Conservation (phyloP, 257 asterid genomes). For the Solanum ossicruentum region DNA sequence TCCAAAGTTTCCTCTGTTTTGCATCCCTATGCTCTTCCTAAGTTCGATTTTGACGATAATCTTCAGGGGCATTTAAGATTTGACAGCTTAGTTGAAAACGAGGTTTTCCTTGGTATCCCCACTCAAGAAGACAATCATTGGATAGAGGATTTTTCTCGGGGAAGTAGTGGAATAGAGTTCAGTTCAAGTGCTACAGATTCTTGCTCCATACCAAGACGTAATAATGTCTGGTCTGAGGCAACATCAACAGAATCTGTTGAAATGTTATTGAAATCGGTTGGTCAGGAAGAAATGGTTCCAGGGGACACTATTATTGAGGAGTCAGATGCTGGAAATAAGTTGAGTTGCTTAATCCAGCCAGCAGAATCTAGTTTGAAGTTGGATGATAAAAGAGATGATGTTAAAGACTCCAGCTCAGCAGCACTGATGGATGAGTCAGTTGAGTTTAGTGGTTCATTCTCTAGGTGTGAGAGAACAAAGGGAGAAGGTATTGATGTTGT, state of each 20-base stretch:
- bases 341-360: constrained; percentile 4
- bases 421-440: neutral
- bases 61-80: constrained; percentile 80
- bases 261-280: constrained; percentile 87
- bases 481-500: neutral
- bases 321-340: constrained; percentile 8
- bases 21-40: constrained; percentile 83
- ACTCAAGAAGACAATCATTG: constrained; percentile 97
- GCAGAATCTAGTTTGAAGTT: neutral
- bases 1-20: constrained; percentile 74
- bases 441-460: neutral
- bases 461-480: neutral
- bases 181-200: constrained; percentile 72
- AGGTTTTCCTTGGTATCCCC: constrained; percentile 95
- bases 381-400: neutral
- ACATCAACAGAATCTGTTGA: constrained; percentile 98
- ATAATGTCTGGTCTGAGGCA: constrained; percentile 99
- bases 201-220: constrained; percentile 85
- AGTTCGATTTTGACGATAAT: constrained; percentile 88
- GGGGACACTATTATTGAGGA: constrained; percentile 34
- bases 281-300: constrained; percentile 80
- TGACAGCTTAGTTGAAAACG: constrained; percentile 96
- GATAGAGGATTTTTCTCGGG: constrained; percentile 97
- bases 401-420: neutral
- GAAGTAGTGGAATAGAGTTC: constrained; percentile 67